These are phyloP conservation scores for Phialemonium atrogriseum DNA, from an alignment of 2,329 filamentous ascomycete genomes.

Conservation along the genomic window DNA sequence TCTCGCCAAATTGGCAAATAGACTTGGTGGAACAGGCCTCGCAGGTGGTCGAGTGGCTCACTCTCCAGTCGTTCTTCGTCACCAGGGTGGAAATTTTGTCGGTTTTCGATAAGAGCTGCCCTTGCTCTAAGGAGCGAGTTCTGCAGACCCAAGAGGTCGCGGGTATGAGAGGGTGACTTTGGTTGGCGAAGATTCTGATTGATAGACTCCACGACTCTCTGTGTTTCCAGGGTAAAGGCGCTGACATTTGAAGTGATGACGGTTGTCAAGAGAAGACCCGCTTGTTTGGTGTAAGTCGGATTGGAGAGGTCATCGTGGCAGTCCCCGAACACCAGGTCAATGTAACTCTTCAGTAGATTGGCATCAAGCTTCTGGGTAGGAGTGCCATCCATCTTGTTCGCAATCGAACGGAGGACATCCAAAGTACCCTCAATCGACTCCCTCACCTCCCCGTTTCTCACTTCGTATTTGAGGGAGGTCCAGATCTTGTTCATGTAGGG, in stretches of 20 bases:
- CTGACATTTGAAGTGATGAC: constrained; percentile 38
- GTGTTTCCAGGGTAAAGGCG: constrained; percentile 39
- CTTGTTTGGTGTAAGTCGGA: constrained; percentile 41
- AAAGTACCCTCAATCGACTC: constrained; percentile 49
- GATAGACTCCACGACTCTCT: constrained; percentile 36
- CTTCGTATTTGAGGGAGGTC: constrained; percentile 55
- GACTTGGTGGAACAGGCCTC: constrained; percentile 33
- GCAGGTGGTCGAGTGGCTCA: constrained; percentile 26
- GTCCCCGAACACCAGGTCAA: constrained; percentile 41
- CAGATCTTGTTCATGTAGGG: constrained; percentile 45
- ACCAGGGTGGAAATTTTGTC: constrained; percentile 15
- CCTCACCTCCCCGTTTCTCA: constrained; percentile 51
- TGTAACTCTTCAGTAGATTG: constrained; percentile 25
- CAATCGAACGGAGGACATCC: constrained; percentile 42
- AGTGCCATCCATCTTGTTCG: constrained; percentile 32
- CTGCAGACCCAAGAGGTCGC: constrained; percentile 42
- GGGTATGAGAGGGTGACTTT: constrained; percentile 39
- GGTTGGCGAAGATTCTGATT: constrained; percentile 42
- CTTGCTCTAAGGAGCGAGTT: constrained; percentile 42
- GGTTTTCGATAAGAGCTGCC: constrained; percentile 25
- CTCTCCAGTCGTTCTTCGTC: constrained; percentile 28
- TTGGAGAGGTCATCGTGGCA: constrained; percentile 45
- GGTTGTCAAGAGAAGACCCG: constrained; percentile 43
- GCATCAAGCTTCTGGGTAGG: constrained; percentile 13
- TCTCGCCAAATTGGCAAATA: constrained; percentile 29